These are phyloP conservation scores for Pulicaria dysenterica DNA, from an alignment of 129 eudicot genomes.

Conservation along the genomic window DNA sequence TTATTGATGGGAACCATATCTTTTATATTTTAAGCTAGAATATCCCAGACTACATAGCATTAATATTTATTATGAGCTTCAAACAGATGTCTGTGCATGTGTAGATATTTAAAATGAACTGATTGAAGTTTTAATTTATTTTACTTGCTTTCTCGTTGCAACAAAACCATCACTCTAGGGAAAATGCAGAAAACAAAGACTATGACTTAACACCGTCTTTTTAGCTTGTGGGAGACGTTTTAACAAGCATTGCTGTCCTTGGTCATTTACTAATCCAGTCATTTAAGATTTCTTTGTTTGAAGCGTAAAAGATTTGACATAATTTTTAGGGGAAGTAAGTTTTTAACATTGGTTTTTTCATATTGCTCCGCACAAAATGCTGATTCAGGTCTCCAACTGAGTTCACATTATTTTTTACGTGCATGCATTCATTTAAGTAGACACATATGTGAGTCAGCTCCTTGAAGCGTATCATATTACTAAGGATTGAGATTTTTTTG, in stretches of 20 bases:
- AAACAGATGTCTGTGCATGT: neutral
- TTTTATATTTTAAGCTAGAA: slow-evolving; percentile 20
- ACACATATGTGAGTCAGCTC: neutral
- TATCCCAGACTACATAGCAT: neutral
- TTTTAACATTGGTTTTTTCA: neutral
- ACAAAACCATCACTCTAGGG: neutral
- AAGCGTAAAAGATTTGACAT: no score
- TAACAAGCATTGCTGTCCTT: no score
- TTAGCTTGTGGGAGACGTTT: neutral
- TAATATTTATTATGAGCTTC: slow-evolving; percentile 3
- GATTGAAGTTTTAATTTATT: neutral
- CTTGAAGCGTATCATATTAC: no score
- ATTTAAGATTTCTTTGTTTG: no score
- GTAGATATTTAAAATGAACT: neutral
- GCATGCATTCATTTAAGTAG: neutral
- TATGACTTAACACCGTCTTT: neutral
- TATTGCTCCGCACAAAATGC: no score
- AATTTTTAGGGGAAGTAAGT: neutral
- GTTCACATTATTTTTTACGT: neutral
- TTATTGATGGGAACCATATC: neutral
- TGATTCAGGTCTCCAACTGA: no score
- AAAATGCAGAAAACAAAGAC: neutral
- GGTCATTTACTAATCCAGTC: no score
- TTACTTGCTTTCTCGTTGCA: slow-evolving; percentile 8
- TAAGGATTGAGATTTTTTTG: no score